Base-by-base conservation (phyloP, 305 asterid genomes). In the Solanum chacoense region DNA sequence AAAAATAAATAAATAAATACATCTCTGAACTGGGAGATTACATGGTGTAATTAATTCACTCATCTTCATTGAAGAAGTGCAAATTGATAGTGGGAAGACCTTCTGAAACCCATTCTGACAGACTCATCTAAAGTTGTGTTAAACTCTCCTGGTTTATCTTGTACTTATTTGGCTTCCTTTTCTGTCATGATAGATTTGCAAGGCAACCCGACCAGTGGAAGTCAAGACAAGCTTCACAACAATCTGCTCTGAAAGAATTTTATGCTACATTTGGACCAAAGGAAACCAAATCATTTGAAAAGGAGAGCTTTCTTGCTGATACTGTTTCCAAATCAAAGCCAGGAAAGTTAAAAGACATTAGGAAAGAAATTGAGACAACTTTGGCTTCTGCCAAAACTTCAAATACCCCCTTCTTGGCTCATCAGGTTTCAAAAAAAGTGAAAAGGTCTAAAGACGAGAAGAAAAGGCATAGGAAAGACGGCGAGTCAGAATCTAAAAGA, bases 181-280 rank as follows among this genome's bases (percentile, higher is more conserved):
- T 77, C 85, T 90, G 89, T 79, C 79, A 40, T 88, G 86, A 74
- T 91, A 96, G 99, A 83, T 95, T 92, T 84, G 95, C 94, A 22
- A 93, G 86, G 87, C 92, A 93, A 35, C 99, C 98, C 11, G 99
- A 98, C 40, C 94, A 92, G 87, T 98, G 98, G 99, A 95, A 93
- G 93, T 93, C 93, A 31, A 93, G 94, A 90, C 98, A 93, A 91
- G 88, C 92, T 37, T 94, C 99, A 35, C 95, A 93, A 89, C 93
- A 95, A 91, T 94, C 97, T 80, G 91, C 93, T 74, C 94, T 93
- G 92, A 91, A 93, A 77, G 98, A 95, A 72, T 98, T 96, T 91
- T 93, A 91, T 81, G 96, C 92, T 86, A 90, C 89, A 79, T 98
- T 96, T 89, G 99, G 98, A 87, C 89, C 98, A 63, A 92, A 91